Percentiles rank a stretch among this genome's conserved stretches.
These are phyloP conservation scores for Mariannaea sp. DNA, from an alignment of 2,329 filamentous ascomycete species.

Conservation along the genomic window DNA sequence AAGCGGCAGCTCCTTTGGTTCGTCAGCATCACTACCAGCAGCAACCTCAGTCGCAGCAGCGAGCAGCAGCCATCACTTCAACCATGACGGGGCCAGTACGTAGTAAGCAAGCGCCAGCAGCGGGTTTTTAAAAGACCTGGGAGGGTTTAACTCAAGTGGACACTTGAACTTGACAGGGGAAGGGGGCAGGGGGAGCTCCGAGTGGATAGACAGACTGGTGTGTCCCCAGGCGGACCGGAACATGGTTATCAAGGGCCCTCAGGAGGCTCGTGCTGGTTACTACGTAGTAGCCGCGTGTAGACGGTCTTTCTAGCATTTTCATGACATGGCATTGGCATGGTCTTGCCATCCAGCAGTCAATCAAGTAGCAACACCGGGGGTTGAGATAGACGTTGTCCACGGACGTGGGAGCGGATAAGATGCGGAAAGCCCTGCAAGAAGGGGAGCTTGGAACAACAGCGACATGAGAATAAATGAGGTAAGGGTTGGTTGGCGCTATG, in stretches of 20 bases:
- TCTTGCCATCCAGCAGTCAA: too few species aligned
- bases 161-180: slow-evolving; percentile 3
- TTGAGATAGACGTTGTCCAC: too few species aligned
- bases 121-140: background rate
- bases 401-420: slow-evolving; percentile 17
- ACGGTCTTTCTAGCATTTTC: background rate
- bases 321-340: slow-evolving; percentile 10
- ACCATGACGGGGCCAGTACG: background rate
- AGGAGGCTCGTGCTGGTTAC: slow-evolving; percentile 23
- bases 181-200: slow-evolving; percentile 11
- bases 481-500: background rate
- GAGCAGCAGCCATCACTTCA: too few species aligned
- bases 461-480: background rate
- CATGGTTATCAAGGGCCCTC: background rate
- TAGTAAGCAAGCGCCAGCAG: slow-evolving; percentile 4
- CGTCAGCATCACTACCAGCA: too few species aligned
- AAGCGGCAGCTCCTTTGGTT: background rate
- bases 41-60: too few species aligned
- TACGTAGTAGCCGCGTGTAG: background rate
- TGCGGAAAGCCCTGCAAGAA: slow-evolving; percentile 16
- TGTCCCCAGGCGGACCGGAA: background rate
- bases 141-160: background rate
- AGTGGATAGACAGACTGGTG: slow-evolving; percentile 7
- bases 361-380: too few species aligned
- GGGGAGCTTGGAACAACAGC: slow-evolving; percentile 12